Base-by-base conservation (phyloP, 2,329 filamentous ascomycete genomes). In the Cladophialophora psammophila region DNA sequence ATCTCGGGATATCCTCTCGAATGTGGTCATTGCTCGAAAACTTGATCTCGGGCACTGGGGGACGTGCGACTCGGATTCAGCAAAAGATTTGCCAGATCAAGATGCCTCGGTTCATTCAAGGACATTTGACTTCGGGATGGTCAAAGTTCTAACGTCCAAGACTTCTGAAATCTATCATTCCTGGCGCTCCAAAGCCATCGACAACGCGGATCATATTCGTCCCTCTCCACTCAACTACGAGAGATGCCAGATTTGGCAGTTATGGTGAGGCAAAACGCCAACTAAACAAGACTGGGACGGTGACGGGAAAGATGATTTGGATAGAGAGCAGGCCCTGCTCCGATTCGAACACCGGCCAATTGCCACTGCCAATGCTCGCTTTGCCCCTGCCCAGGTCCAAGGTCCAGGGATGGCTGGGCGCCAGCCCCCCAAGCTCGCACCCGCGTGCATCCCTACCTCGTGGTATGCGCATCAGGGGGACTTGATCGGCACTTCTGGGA, bases 291-390 rank as follows among this genome's bases (percentile, higher is more conserved):
- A 42, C 40, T 42, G 40, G 40, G 38, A 40, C 26, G 26, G 26
- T 26, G 26, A 26, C 26, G 26, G 38, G 38, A 40, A 13, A 40
- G 38, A 13, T 40, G 26, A 3, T 26, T 26, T 26, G 26, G 26
- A 26, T 26, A 26, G 26, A 26, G 26, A 26, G 26, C 26, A 26
- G 26, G 26, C 26, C 26, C 26, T 26, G 2, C 26, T 26, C 26
- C 26, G 26, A 26, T 5, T 42, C 40, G 15, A n/a, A 18, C 13
- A n/a, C 45, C 45, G 45, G 45, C 26, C 18, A 26, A 50, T 26
- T 26, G 45, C 45, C 18, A 50, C 45, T 50, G 45, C 45, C 45
- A 50, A 50, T 50, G 18, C 45, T 50, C 45, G 45, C 45, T 50
- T 50, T 20, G 45, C 45, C 45, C 45, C 45, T 50, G 18, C 45